Evolutionary conservation across 2,329 filamentous ascomycete genomes (phyloP), one percentile per base, ranked within the genome.

Genomic region (Hymenoscyphus occultus): DNA sequence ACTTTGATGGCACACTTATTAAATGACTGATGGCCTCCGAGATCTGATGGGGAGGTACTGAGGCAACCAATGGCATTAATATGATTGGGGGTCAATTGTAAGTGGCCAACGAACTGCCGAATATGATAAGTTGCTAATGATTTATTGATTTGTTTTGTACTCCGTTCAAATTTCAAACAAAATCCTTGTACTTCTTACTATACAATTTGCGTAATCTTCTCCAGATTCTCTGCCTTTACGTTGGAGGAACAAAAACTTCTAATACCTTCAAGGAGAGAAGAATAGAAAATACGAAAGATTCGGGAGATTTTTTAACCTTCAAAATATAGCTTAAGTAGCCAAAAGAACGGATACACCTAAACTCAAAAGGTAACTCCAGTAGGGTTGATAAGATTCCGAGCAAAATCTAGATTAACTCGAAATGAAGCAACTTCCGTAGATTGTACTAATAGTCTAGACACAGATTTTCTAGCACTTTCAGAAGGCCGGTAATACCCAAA

Each of bases 401-500:
- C 48, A 13, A 28, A 28, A 10, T 13, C 22, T 22, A 28, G 22
- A 54, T 54, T 54, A 54, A 54, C 19, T 28, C 22, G 22, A 13
- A 31, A 22, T 54, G 19, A 54, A 3, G 48, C 10, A 54, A 54
- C 22, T 54, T 10, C 22, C 9, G 13, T 13, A 10, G 1, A 13
- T 12, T 19, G 4, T 22, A 6, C 13, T 28, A 19, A 3, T 28
- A 9, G 22, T 22, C 48, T 2, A 28, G 13, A 28, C 10, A n/a
- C 48, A 28, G 35, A 16, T 14, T 35, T 42, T 12, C 35, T 39
- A 48, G 60, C 7, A 56, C 39, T 56, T 22, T 58, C 57, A 16
- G 64, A 66, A 31, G 64, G 65, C 65, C 65, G 62, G 40, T 5
- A 19, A 66, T 39, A 64, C 59, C 22, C n/a, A 61, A 28, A 56